These are phyloP conservation scores for Rhizopus sp. DNA, from an alignment of 371 early-diverging fungal species.

Conservation along the genomic window DNA sequence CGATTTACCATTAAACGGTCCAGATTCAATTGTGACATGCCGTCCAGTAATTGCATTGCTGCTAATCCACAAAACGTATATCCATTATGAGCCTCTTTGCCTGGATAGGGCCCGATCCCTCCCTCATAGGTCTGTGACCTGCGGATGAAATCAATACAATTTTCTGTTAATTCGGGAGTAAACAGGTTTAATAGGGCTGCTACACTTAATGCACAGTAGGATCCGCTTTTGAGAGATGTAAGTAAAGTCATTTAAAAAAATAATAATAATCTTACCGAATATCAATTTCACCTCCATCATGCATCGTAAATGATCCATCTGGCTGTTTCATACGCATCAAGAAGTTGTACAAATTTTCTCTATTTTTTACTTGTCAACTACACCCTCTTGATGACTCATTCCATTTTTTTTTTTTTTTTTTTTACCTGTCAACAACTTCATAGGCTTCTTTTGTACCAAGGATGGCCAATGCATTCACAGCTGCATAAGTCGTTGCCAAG, in stretches of 20 bases:
- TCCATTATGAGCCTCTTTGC: conserved; percentile 96
- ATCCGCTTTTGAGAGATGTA: conserved; percentile 55
- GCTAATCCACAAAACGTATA: conserved; percentile 96
- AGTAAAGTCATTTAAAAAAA: neutral
- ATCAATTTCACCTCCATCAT: conserved; percentile 93
- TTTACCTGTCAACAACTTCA: conserved; percentile 62
- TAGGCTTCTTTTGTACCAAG: conserved; percentile 75
- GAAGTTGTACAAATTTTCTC: conserved; percentile 68
- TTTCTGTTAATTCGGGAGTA: conserved; percentile 75
- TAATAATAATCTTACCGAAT: conserved; percentile 57
- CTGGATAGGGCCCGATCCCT: conserved; percentile 87
- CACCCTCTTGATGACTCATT: neutral
- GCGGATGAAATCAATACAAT: conserved; percentile 74
- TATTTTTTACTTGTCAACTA: conserved; percentile 55
- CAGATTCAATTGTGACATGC: conserved; percentile 61
- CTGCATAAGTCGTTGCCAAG: conserved; percentile 87
- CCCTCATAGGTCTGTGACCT: conserved; percentile 93
- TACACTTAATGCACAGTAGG: conserved; percentile 87
- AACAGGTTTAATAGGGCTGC: conserved; percentile 79
- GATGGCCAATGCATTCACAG: conserved; percentile 74
- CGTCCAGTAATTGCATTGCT: conserved; percentile 78
- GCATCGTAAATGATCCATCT: conserved; percentile 92
- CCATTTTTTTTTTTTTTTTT: no score
- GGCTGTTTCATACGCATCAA: conserved; percentile 82
- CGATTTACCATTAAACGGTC: conserved; percentile 56